Evolutionary conservation across 371 early-diverging fungal genomes (phyloP), one percentile per base, ranked within the genome.

Genomic region (Mortierella sp.): DNA sequence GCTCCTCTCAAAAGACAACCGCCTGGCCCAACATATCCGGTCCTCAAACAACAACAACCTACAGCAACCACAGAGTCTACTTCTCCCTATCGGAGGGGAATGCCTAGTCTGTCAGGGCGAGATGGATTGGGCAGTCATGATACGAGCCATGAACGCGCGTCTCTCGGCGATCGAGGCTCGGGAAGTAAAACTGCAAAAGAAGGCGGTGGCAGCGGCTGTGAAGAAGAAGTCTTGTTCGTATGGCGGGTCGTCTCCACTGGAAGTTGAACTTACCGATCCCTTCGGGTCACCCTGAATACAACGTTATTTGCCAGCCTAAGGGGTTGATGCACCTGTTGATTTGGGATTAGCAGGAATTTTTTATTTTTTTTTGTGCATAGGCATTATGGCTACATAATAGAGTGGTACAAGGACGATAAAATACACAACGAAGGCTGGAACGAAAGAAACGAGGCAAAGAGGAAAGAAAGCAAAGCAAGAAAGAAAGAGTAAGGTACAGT

Each of bases 131-230:
- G 71, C 46, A 9, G 43, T 4, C 26, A 80, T 84, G 84, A 55
- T 84, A 10, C 84, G 74, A 19, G 72, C 84, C 43, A 84, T 84
- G 84, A 69, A 51, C 40, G 69, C 74, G 6, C 83, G 83, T 5
- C 64, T 40, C 11, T 19, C 21, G 40, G 67, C 67, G n/a, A 44
- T 71, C 9, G 76, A 64, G 24, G 21, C 24, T 14, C 46, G 43
- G 0, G 14, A 37, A 3, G 21, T 40, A 9, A 21, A 40, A 24
- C 67, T 21, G 67, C 40, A 40, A 21, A 67, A 10, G 67, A 19
- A 40, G 24, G 43, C 9, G 24, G 21, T 19, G 2, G n/a, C 19
- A 37, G 19, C 6, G 3, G n/a, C 19, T 37, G 6, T 1, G 9
- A 61, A 61, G 64, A 37, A 37, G 21, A 67, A 24, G 40, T 67